Conservation (phyloP, 768 basidiomycete species). For the Russula dissimulans region DNA sequence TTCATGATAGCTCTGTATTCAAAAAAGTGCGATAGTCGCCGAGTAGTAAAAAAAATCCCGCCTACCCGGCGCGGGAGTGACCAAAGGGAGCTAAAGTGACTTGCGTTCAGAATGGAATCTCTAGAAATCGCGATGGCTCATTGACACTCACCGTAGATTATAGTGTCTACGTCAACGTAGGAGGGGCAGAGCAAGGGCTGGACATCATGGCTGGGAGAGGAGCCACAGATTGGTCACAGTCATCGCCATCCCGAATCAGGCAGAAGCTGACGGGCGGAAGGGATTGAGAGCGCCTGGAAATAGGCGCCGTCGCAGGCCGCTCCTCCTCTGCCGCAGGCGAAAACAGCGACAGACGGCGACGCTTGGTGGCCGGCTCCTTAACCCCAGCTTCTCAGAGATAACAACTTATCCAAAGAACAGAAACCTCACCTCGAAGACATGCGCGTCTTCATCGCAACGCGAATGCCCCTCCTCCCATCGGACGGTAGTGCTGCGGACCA, state of each 20-base stretch:
- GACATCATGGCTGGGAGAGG: not conserved
- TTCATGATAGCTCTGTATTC: no score
- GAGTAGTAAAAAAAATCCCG: not conserved
- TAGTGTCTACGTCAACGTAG: constrained; percentile 4
- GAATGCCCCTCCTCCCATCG: not conserved
- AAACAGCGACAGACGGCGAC: constrained; percentile 16
- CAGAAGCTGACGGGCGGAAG: constrained; percentile 7
- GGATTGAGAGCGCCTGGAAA: constrained; percentile 7
- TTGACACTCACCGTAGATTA: not conserved
- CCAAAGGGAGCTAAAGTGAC: not conserved
- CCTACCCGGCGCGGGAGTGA: not conserved
- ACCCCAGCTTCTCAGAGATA: constrained; percentile 13
- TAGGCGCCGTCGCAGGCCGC: constrained; percentile 1
- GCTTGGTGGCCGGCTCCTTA: constrained; percentile 21
- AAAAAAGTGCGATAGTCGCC: not conserved
- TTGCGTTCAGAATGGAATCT: not conserved
- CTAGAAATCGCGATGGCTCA: not conserved
- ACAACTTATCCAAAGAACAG: not conserved
- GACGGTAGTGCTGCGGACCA: constrained; percentile 19
- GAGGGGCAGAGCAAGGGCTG: constrained; percentile 15
- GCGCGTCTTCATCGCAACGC: not conserved
- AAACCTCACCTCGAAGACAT: constrained; percentile 12
- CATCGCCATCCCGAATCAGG: constrained; percentile 9
- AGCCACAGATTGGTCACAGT: not conserved
- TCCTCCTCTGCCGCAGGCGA: constrained; percentile 4